Conservation (phyloP, 345 rosid species). For the Lumnitzera racemosa region DNA sequence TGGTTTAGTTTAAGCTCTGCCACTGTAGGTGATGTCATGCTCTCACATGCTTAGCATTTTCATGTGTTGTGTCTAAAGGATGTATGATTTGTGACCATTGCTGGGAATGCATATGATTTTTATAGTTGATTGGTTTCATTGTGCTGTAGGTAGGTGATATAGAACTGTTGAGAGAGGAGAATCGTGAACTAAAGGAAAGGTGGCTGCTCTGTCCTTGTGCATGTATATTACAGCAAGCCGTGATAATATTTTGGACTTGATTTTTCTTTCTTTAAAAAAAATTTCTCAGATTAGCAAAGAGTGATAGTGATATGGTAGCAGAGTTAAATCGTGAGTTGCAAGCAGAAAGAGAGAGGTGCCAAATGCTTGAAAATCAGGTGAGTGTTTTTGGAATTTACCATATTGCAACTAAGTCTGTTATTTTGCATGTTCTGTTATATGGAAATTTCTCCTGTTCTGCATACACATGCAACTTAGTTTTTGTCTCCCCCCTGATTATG, state of each 20-base stretch:
- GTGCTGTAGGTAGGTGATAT: conserved; percentile 18
- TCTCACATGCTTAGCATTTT: too few relatives aligned
- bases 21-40: too few relatives aligned
- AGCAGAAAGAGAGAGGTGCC: conserved; percentile 40
- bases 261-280: not conserved
- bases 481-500: too few relatives aligned
- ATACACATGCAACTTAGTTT: too few relatives aligned
- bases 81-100: not conserved
- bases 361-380: conserved; percentile 38
- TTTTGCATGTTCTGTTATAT: not conserved
- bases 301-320: conserved; percentile 14
- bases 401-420: not conserved
- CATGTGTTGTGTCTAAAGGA: too few relatives aligned
- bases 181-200: conserved; percentile 48
- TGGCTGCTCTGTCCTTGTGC: conserved; percentile 12
- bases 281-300: conserved; percentile 32
- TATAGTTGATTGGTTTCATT: conserved; percentile 9
- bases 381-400: too few relatives aligned
- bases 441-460: too few relatives aligned
- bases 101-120: conserved; percentile 22
- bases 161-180: conserved; percentile 50
- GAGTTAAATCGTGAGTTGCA: conserved; percentile 25
- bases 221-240: not conserved
- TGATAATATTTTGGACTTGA: not conserved
- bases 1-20: too few relatives aligned